Conservation (phyloP, 2,329 filamentous ascomycete species). For the Hypoxylon sp. region DNA sequence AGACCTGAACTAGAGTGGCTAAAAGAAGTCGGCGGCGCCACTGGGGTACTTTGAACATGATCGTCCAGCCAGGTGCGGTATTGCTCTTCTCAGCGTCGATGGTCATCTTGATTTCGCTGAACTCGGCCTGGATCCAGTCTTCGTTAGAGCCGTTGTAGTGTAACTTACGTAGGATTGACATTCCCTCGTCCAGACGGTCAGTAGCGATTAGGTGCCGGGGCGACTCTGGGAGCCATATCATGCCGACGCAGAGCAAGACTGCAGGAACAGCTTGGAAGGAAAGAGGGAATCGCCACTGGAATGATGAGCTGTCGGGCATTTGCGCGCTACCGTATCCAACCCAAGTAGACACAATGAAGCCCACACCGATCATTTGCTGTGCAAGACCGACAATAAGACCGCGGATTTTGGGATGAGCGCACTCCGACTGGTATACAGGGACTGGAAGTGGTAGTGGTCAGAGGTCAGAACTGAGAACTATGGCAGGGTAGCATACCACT, state of each 20-base stretch:
- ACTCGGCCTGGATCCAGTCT: not conserved
- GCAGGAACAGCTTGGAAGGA: not conserved
- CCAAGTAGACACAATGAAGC: not conserved
- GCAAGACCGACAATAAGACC: not conserved
- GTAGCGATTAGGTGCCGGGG: not conserved
- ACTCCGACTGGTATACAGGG: not conserved
- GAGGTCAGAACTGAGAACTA: not conserved
- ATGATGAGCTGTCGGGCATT: not conserved
- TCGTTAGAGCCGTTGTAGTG: not conserved
- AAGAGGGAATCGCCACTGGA: constrained; percentile 1
- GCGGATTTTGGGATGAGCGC: not conserved
- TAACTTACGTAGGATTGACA: not conserved
- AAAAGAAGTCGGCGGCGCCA: not conserved
- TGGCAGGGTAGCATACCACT: not conserved
- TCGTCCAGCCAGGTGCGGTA: not conserved
- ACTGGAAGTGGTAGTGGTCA: not conserved
- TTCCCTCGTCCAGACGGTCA: not conserved
- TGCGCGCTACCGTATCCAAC: not conserved
- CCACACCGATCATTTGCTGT: constrained; percentile 2
- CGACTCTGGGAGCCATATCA: not conserved
- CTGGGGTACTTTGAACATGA: not conserved
- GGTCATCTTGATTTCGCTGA: constrained; percentile 5
- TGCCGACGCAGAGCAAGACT: not conserved
- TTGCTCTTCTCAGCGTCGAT: not conserved
- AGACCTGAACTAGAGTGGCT: not conserved